Base-by-base conservation (phyloP, 495 filamentous ascomycete species). In the Pseudevernia furfuracea region DNA sequence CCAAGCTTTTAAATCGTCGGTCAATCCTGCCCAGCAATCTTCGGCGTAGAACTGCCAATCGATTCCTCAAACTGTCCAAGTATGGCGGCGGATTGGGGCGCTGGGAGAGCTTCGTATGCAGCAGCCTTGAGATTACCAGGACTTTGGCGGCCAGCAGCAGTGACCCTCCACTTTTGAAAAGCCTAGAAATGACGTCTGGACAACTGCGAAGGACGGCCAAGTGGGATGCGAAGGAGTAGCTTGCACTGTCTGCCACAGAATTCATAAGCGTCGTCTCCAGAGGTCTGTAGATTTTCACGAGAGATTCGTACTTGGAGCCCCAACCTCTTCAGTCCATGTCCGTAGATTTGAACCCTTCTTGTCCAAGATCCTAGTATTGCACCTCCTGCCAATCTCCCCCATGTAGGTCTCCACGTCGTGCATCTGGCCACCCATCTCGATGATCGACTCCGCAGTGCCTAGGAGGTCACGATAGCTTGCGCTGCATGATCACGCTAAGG, bases 381-480 rank as follows among this genome's bases (percentile, higher is more conserved):
- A 97, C 59, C 84, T 81, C 49, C 81, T 80, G 57, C 90, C 92
- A 75, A 96, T 85, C 56, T 83, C 82, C 23, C 81, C 81, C 61
- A 97, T 75, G 30, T 81, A 82, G 0, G 78, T 74, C 72, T 96
- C 91, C 28, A 91, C 87, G 21, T 81, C 71, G 58, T 87, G 81
- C 75, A 94, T 92, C 66, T 91, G 83, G 15, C 70, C 74, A 53
- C 92, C 87, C 92, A 98, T 97, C 58, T 85, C 80, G 36, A 97
- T 86, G 70, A 98, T 98, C 32, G 86, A 84, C 72, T 96, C 92
- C 37, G 94, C 94, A 1, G 95, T 97, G 56, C 89, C 89, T 25
- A 98, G 85, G 15, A 97, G 84, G 67, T 96, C 90, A 71, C 94
- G 85, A 74, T 98, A 98, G 73, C 90, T 88, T 63, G 83, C 89